phyloP scores from a whole-genome alignment of 1,139 yeast genomes.

The Scheffersomyces segobiensis region DNA sequence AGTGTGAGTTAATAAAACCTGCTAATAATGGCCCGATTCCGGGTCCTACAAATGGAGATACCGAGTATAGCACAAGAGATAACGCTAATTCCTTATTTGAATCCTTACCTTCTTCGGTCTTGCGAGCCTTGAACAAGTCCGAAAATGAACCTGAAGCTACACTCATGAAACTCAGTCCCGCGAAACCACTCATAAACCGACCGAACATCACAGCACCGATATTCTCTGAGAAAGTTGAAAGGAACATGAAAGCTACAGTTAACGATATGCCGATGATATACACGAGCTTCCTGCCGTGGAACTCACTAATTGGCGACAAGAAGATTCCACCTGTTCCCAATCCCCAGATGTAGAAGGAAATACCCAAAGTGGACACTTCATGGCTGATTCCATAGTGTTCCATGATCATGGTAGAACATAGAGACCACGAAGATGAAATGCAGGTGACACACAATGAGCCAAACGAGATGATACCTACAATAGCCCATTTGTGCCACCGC shows the following conservation, averaged over 20 bases:
- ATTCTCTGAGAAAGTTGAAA: slow-evolving; percentile 29
- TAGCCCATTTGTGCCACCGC: slow-evolving; percentile 26
- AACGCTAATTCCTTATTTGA: slow-evolving; percentile 24
- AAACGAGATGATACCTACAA: slow-evolving; percentile 24
- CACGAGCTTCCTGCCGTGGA: slow-evolving; percentile 32
- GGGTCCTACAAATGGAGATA: slow-evolving; percentile 35
- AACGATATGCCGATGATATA: slow-evolving; percentile 25
- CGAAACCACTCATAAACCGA: slow-evolving; percentile 33
- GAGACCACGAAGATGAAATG: slow-evolving; percentile 33
- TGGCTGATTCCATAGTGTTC: slow-evolving; percentile 24
- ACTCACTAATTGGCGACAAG: slow-evolving; percentile 34
- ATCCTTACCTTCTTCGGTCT: slow-evolving; percentile 11
- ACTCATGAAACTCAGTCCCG: slow-evolving; percentile 35
- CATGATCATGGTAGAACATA: slow-evolving; percentile 26
- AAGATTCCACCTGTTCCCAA: slow-evolving; percentile 35
- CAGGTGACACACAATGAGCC: slow-evolving; percentile 33
- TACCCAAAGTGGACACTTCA: slow-evolving; percentile 30
- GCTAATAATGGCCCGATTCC: slow-evolving; percentile 33
- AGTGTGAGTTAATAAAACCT: slow-evolving; percentile 26
- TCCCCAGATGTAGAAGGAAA: slow-evolving; percentile 30
- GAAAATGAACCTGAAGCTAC: slow-evolving; percentile 37
- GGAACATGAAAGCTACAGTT: slow-evolving; percentile 24
- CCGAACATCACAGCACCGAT: slow-evolving; percentile 33
- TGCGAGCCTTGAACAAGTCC: slow-evolving; percentile 25
- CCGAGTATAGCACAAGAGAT: slow-evolving; percentile 30